Evolutionary conservation across 2,329 filamentous ascomycete species (phyloP), one percentile per base, ranked within the genome.

Genomic region (Penicillium sp.): DNA sequence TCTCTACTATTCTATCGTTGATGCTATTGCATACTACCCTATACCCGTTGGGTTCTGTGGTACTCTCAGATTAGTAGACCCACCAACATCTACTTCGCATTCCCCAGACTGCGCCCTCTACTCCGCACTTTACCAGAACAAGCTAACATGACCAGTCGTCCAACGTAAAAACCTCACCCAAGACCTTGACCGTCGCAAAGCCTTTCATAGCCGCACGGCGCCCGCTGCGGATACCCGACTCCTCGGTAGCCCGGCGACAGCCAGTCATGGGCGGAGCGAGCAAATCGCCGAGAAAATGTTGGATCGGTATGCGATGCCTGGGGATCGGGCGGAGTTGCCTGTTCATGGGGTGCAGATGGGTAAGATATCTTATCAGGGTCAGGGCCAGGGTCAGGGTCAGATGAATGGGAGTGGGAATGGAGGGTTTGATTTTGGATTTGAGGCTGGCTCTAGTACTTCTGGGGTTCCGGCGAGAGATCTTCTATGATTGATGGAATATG

Each of bases 141-240:
- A n/a, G n/a, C n/a, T 24, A 43, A 18, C 24, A 31, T 31, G 29
- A 40, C 16, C 21, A 51, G 57, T 42, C 48, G 47, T 34, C 39
- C 58, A 55, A 58, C 26, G 49, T 37, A 64, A 65, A 14, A 59
- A 64, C 40, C 56, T 54, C 51, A 64, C 58, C 5, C 63, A 70
- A 62, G 68, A 73, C 51, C 57, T 64, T 52, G 68, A 66, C 48
- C 68, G 65, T 21, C 72, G 68, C 51, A 71, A 70, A 49, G 66
- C 65, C 18, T 61, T 72, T 10, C 64, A 60, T n/a, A 52, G 26
- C 23, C 54, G 58, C 10, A 45, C 39, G 6, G 51, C 47, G 18
- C 33, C 47, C 3, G 28, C 40, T 5, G 52, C 52, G 14, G 28
- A 46, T 21, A 26, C 23, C 3, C 39, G 24, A 21, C 37, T 19